Evolutionary conservation across 208 protist species (phyloP), one percentile per base, ranked within the genome.

Genomic region (Leishmania lainsoni): DNA sequence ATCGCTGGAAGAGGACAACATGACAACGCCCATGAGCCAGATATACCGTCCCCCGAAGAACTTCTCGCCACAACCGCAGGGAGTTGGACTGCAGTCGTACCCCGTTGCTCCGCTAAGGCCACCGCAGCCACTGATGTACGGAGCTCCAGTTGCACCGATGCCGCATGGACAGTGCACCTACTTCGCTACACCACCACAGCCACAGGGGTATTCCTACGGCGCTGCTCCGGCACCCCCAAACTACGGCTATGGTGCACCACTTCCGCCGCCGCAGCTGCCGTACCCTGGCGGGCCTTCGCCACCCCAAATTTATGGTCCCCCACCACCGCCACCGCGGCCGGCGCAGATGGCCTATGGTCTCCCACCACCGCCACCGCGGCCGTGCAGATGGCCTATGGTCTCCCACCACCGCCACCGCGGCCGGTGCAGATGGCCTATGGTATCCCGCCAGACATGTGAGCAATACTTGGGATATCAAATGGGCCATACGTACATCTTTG

Each of bases 1-100:
- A 59, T 84, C 79, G 54, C 85, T 90, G n/a, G 87, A 90, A 65
- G 51, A 85, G 75, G 80, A 87, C 70, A 77, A 73, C 45, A 77
- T 79, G 1, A n/a, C 52, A 51, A 49, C 80, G 0, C 79, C 81
- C 1, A 73, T 79, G 0, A 75, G 79, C 69, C 80, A 90, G 51
- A 83, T 75, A 76, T 81, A 83, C 65, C 79, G 78, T 22, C 79
- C 77, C 0, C 76, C 83, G 26, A 85, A 82, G 54, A 81, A 78
- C 39, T 69, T 78, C 54, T 54, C 59, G 12, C 39, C 63, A 8
- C 56, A 29, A 49, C 6, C 73, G 63, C 32, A 12, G 49, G 66
- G 26, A 45, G 76, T 58, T 61, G 73, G 76, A 45, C 78, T 78
- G 48, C 58, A 63, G 5, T 69, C 78, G 26, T 80, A 81, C 71